A percentile compares a stretch with the other conserved stretches of the same genome.
Conservation (phyloP, 2,329 filamentous ascomycete genomes). For the Epichloe festucae region DNA sequence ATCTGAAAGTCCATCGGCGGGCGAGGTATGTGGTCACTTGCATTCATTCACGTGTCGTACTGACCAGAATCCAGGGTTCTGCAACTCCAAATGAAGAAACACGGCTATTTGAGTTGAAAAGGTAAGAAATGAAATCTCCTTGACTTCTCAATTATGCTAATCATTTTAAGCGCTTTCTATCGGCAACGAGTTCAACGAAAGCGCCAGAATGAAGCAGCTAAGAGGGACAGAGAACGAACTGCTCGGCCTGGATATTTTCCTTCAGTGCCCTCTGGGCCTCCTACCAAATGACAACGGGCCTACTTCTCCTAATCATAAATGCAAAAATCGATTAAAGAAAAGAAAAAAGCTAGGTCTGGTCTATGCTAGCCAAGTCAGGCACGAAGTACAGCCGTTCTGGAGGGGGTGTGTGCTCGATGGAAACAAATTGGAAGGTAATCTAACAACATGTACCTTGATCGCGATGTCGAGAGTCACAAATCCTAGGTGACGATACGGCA, state of each 20-base stretch:
- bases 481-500: background rate
- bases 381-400: background rate
- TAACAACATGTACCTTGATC: background rate
- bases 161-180: constrained; percentile 56
- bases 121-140: constrained; percentile 31
- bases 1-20: background rate
- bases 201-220: constrained; percentile 39
- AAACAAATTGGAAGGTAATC: background rate
- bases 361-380: background rate
- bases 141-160: background rate
- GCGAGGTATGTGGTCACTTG: constrained; percentile 2
- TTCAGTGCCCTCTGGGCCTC: constrained; percentile 58
- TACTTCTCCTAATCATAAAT: too few species aligned
- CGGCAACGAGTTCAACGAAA: constrained; percentile 72
- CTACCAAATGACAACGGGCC: constrained; percentile 16
- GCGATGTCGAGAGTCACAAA: background rate
- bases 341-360: too few species aligned
- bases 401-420: background rate
- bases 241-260: constrained; percentile 73
- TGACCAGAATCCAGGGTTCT: constrained; percentile 4
- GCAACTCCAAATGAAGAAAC: constrained; percentile 47
- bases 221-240: constrained; percentile 67
- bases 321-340: background rate
- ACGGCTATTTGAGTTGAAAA: constrained; percentile 72
- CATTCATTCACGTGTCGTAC: background rate